Base-by-base conservation (phyloP, 768 basidiomycete species). In the Agrocybe chaxingu region DNA sequence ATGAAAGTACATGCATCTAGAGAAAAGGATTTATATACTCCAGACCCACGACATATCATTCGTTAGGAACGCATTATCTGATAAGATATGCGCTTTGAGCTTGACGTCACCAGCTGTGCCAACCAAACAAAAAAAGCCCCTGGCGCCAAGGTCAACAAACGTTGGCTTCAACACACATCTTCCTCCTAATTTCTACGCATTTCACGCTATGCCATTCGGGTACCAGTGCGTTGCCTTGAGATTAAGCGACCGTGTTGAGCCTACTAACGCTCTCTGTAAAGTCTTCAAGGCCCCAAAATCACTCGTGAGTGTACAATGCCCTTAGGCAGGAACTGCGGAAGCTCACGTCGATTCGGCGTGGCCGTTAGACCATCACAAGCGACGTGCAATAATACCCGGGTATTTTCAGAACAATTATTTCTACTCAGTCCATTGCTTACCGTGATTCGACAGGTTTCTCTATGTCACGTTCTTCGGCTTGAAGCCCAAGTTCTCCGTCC, bases 381-480 rank as follows among this genome's bases (percentile, higher is more conserved):
- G 68, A 30, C 61, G 59, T 19, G 51, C 67, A n/a, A 63, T 70
- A 12, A 68, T 69, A 36, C 66, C 69, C 24, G 66, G 65, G 66
- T 65, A 52, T 30, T 58, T 50, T 44, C 11, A n/a, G 16, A 38
- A 24, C 19, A 37, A n/a, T 19, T 10, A 6, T 19, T 46, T n/a
- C 24, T 53, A 35, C 37, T 12, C 16, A 9, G 30, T 35, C 29
- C 49, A 51, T 38, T 45, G 16, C 45, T 37, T 34, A 36, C 18
- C 38, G 29, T 34, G 11, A 12, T 7, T 12, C 11, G 7, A 30
- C 44, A 68, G 69, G 16, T 62, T 70, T 45, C 57, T 70, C n/a
- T 70, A 70, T 57, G 67, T 70, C 33, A 68, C 69, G 18, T 68
- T 70, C 47, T 45, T 57, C 32, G 64, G 64, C 13, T 38, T 66